Conservation (phyloP, 257 asterid species). For the Primulina huaijiensis region DNA sequence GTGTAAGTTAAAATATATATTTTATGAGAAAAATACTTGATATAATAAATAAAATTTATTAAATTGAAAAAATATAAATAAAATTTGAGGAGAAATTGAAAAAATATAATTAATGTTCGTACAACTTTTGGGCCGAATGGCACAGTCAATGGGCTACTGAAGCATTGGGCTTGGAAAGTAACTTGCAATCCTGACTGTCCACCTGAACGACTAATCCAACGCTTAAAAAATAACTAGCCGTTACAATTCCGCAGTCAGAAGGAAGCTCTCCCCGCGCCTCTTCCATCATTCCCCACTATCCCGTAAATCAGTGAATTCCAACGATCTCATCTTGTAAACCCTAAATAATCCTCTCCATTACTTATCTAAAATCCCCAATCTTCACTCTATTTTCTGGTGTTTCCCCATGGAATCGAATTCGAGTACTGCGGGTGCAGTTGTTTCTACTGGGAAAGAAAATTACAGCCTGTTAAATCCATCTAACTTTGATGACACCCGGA, state of each 20-base stretch:
- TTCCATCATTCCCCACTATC: conserved; percentile 13
- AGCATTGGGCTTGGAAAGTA: no score
- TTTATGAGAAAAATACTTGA: no score
- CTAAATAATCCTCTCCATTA: background rate
- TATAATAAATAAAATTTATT: no score
- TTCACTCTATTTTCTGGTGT: conserved; percentile 18
- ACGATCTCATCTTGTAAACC: conserved; percentile 22
- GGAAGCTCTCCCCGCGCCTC: conserved; percentile 14
- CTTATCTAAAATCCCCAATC: background rate
- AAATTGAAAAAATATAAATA: no score
- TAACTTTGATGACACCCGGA: conserved; percentile 27
- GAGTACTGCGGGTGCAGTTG: conserved; percentile 25
- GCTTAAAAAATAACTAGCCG: conserved; percentile 50
- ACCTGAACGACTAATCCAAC: conserved; percentile 30
- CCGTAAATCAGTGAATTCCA: background rate
- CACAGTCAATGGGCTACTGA: no score
- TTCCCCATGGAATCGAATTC: conserved; percentile 34
- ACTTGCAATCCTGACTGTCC: no score
- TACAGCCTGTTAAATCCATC: conserved; percentile 30
- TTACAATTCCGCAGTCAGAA: conserved; percentile 36
- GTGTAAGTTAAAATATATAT: no score
- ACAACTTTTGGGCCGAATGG: no score
- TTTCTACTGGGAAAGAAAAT: conserved; percentile 35
- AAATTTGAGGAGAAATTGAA: no score
- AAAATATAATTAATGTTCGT: no score